Conservation (phyloP, 345 rosid genomes). For the Eucalyptus curtisii region DNA sequence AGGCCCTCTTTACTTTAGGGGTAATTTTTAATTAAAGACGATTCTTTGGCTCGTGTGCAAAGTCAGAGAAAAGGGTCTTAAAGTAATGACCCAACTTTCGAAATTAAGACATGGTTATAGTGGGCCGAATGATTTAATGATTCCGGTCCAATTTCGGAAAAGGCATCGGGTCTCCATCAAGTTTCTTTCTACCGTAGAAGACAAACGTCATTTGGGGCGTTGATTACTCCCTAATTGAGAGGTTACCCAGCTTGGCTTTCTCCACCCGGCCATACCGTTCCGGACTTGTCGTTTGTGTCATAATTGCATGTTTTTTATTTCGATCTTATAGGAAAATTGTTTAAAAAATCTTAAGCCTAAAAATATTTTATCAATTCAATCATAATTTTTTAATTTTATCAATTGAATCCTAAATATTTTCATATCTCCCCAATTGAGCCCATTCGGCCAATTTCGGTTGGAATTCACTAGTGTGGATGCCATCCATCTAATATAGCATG, state of each 20-base stretch:
- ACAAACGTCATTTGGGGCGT: neutral
- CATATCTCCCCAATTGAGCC: rapidly evolving
- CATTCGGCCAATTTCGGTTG: rapidly evolving
- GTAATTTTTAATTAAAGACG: too few species aligned
- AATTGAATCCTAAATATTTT: rapidly evolving
- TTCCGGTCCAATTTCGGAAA: neutral
- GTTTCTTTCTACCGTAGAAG: neutral
- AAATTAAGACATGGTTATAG: neutral
- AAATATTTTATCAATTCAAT: rapidly evolving
- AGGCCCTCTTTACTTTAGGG: neutral
- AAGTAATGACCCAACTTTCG: neutral
- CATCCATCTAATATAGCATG: rapidly evolving
- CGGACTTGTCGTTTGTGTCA: neutral
- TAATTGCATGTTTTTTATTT: neutral
- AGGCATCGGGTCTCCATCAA: neutral
- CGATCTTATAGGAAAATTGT: too few species aligned
- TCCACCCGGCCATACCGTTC: neutral
- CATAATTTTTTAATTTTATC: rapidly evolving
- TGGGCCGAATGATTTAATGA: neutral
- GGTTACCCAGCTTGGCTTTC: neutral
- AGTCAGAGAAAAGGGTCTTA: neutral
- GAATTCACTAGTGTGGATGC: rapidly evolving
- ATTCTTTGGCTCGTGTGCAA: neutral
- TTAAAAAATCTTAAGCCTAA: too few species aligned
- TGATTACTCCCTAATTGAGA: neutral